Evolutionary conservation across 2,329 filamentous ascomycete species (phyloP).

Genomic region (Colletotrichum sp.): DNA sequence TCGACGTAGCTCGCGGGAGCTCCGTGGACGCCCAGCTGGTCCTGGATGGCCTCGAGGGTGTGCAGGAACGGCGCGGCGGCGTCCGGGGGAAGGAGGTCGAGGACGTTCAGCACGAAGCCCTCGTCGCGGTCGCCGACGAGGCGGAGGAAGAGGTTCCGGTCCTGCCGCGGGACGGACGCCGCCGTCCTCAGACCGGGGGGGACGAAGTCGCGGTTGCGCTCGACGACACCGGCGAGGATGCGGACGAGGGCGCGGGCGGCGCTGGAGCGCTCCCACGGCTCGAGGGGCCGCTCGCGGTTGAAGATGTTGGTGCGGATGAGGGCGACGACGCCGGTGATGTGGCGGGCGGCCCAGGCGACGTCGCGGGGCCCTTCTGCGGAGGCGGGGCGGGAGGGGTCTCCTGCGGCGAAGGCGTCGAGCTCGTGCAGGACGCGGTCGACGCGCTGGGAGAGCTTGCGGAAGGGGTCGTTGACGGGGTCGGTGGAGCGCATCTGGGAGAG

Average conservation of each 20-base stretch:
- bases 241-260: conserved; percentile 54
- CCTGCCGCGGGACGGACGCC: conserved; percentile 21
- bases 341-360: conserved; percentile 54
- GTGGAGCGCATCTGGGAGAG: conserved; percentile 48
- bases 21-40: conserved; percentile 35
- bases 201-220: conserved; percentile 43
- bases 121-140: conserved; percentile 50
- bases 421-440: conserved; percentile 51
- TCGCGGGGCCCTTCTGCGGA: conserved; percentile 38
- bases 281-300: conserved; percentile 40
- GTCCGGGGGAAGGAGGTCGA: conserved; percentile 46
- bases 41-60: conserved; percentile 37
- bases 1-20: conserved; percentile 40
- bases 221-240: conserved; percentile 50
- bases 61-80: conserved; percentile 48
- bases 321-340: conserved; percentile 46
- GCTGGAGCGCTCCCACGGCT: conserved; percentile 42
- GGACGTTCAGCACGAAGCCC: conserved; percentile 50
- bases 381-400: background rate
- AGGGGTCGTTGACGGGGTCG: conserved; percentile 50
- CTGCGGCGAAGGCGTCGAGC: conserved; percentile 39
- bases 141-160: conserved; percentile 52
- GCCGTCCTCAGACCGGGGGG: conserved; percentile 21
- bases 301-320: conserved; percentile 49
- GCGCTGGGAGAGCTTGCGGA: conserved; percentile 53